Conservation (phyloP, 1,284 basidiomycete genomes). For the Somion occarium region DNA sequence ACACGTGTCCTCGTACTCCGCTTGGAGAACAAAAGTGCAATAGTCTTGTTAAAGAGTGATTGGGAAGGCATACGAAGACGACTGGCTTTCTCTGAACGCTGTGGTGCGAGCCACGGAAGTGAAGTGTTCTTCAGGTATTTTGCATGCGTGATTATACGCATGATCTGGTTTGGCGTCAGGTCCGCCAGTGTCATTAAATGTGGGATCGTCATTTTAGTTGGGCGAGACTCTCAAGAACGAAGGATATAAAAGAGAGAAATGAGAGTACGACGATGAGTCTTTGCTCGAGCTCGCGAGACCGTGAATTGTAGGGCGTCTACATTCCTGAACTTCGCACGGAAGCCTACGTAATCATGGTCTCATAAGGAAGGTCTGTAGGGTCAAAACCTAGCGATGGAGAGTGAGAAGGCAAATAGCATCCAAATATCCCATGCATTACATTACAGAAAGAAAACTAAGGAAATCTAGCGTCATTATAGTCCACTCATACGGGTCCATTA, state of each 20-base stretch:
- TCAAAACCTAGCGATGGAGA: too few relatives aligned
- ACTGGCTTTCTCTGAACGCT: conserved; percentile 13
- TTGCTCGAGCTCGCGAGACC: too few relatives aligned
- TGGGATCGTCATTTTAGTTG: conserved; percentile 27
- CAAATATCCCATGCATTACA: too few relatives aligned
- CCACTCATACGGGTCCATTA: background rate
- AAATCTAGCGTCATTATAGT: background rate
- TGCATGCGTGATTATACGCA: conserved; percentile 57
- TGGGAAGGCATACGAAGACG: conserved; percentile 59
- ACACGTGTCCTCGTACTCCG: conserved; percentile 91
- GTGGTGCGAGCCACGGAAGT: conserved; percentile 53
- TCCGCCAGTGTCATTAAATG: conserved; percentile 86
- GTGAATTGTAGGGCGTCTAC: too few relatives aligned
- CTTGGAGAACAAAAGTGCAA: conserved; percentile 92
- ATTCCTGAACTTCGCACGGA: too few relatives aligned
- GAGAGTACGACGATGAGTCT: too few relatives aligned
- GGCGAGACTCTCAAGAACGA: too few relatives aligned
- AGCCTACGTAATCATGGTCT: too few relatives aligned
- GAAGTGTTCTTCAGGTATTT: conserved; percentile 58
- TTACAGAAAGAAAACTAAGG: too few relatives aligned
- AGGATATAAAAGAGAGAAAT: too few relatives aligned
- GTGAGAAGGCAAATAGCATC: too few relatives aligned
- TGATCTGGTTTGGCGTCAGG: conserved; percentile 68
- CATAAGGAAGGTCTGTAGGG: too few relatives aligned
- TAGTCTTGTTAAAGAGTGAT: conserved; percentile 72